Evolutionary conservation across 345 rosid species (phyloP).

Genomic region (Ricinus communis): DNA sequence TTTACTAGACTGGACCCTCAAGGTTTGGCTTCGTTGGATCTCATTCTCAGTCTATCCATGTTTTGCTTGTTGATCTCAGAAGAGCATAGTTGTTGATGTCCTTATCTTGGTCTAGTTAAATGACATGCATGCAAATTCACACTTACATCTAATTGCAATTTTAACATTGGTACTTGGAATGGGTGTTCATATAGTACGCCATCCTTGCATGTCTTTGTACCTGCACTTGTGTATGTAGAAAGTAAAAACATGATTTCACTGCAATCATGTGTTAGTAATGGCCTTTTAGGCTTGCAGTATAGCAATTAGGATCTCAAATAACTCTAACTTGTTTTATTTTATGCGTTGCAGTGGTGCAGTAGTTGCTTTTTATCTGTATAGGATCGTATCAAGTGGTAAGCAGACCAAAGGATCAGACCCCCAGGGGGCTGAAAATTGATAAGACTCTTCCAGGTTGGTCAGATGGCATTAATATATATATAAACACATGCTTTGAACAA

Average conservation of each 20-base stretch:
- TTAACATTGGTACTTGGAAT: no score
- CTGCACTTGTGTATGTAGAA: no score
- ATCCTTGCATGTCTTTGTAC: no score
- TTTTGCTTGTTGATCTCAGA: no score
- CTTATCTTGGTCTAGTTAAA: neutral
- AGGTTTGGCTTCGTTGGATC: neutral
- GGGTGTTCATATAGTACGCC: no score
- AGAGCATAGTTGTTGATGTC: no score
- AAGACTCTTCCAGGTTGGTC: constrained; percentile 20
- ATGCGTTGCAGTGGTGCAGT: constrained; percentile 62
- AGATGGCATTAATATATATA: neutral
- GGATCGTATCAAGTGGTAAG: constrained; percentile 39
- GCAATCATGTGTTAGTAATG: neutral
- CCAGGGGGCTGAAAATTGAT: constrained; percentile 43
- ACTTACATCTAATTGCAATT: no score
- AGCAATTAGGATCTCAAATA: neutral
- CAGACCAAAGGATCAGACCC: constrained; percentile 34
- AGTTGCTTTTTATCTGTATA: constrained; percentile 65
- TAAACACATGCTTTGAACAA: no score
- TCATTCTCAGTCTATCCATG: neutral
- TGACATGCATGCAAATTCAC: neutral
- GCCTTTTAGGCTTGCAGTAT: neutral
- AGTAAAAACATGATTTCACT: neutral
- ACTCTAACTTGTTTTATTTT: constrained; percentile 11
- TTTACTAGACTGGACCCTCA: no score